phyloP scores from a whole-genome alignment of 345 rosid genomes.

The Toxicodendron radicans region DNA sequence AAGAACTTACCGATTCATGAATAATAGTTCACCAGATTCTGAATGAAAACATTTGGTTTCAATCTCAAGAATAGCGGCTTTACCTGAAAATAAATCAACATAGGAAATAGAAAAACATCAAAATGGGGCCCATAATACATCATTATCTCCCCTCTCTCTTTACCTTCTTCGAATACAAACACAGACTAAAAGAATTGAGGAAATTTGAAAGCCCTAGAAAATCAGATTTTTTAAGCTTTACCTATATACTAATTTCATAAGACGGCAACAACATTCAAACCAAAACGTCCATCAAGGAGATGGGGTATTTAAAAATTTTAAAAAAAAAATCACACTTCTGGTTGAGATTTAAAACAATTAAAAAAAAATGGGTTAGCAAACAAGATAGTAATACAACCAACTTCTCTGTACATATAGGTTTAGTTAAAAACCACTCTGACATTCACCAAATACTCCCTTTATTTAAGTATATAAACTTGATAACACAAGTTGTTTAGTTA shows the following conservation, averaged over 20 bases:
- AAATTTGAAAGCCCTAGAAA: background rate
- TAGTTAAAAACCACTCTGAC: background rate
- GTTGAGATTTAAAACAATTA: background rate
- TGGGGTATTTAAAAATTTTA: background rate
- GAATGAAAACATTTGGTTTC: conserved; percentile 73
- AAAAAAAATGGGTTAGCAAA: background rate
- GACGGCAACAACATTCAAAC: background rate
- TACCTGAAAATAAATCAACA: conserved; percentile 47
- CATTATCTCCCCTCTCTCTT: background rate
- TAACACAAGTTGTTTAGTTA: background rate
- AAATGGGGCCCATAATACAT: background rate
- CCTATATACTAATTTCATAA: background rate
- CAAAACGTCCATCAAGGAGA: conserved; percentile 1
- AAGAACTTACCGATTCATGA: conserved; percentile 69
- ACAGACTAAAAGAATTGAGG: no score
- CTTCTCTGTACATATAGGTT: background rate
- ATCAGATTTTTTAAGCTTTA: background rate
- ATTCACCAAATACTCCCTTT: background rate
- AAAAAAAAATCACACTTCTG: background rate
- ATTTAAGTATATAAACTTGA: background rate
- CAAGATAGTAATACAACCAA: background rate
- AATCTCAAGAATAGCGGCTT: conserved; percentile 81
- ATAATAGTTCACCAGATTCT: conserved; percentile 67
- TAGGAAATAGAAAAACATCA: conserved; percentile 1
- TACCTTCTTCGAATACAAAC: no score